A percentile compares a stretch with the other conserved stretches of the same genome.
Evolutionary conservation across 2,329 filamentous ascomycete genomes (phyloP).

Genomic region (Colletotrichum musicola): DNA sequence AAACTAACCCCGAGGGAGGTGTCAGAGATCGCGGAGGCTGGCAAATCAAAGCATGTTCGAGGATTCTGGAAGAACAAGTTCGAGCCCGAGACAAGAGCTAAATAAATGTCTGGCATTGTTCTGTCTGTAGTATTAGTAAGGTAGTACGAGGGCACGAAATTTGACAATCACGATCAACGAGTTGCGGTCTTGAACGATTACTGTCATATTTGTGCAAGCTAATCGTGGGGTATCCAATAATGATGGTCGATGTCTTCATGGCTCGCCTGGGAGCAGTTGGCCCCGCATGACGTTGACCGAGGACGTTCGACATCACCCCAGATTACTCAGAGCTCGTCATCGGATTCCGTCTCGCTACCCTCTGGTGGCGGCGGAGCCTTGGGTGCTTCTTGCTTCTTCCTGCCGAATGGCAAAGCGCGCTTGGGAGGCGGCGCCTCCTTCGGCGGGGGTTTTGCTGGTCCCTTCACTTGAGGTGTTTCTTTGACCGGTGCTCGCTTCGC

Average conservation of each 20-base stretch:
- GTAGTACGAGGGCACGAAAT: neutral
- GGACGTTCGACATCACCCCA: neutral
- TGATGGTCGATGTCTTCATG: too few species aligned
- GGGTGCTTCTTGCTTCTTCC: slow-evolving; percentile 45
- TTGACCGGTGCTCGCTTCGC: slow-evolving; percentile 7
- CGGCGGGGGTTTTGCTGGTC: slow-evolving; percentile 10
- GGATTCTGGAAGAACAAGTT: slow-evolving; percentile 70
- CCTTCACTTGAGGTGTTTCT: slow-evolving; percentile 26
- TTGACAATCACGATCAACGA: neutral
- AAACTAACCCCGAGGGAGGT: slow-evolving; percentile 72
- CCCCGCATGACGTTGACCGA: too few species aligned
- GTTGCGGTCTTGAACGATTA: too few species aligned
- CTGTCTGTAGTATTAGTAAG: slow-evolving; percentile 7
- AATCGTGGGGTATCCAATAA: too few species aligned
- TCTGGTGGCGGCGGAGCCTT: slow-evolving; percentile 46
- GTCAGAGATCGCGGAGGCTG: slow-evolving; percentile 65
- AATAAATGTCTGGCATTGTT: slow-evolving; percentile 2
- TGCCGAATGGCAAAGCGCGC: slow-evolving; percentile 60
- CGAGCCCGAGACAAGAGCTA: slow-evolving; percentile 63
- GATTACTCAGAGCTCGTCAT: slow-evolving; percentile 64
- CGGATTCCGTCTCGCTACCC: slow-evolving; percentile 65
- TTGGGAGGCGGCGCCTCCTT: slow-evolving; percentile 50
- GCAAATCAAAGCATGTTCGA: slow-evolving; percentile 71
- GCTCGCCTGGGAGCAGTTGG: too few species aligned
- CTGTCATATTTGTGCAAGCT: too few species aligned